Evolutionary conservation across 1,139 yeast species (phyloP).

Genomic region (Saccharomyces hybrid): DNA sequence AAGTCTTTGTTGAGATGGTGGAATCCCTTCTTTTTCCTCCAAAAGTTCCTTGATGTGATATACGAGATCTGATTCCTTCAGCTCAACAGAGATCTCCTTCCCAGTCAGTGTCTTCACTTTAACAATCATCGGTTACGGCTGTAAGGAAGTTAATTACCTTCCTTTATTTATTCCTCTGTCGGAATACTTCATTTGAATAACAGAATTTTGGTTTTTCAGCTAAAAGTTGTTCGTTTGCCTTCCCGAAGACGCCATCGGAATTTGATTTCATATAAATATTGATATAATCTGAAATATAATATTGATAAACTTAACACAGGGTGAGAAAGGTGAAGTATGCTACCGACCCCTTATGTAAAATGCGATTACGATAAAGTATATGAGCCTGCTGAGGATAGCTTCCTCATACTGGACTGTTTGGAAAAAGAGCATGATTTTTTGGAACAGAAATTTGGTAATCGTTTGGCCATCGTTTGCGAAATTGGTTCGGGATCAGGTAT

Average conservation of each 20-base stretch:
- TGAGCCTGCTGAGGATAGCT: slow-evolving; percentile 92
- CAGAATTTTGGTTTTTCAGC: background rate
- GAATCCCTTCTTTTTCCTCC: slow-evolving; percentile 96
- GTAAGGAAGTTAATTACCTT: background rate
- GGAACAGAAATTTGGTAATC: slow-evolving; percentile 27
- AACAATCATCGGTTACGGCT: slow-evolving; percentile 19
- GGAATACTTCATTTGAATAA: background rate
- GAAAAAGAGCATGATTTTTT: slow-evolving; percentile 48
- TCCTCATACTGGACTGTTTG: slow-evolving; percentile 67
- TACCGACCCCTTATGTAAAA: slow-evolving; percentile 46
- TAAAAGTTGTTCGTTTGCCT: background rate
- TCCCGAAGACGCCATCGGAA: background rate
- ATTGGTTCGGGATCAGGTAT: slow-evolving; percentile 91
- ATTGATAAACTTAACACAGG: background rate
- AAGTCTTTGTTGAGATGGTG: slow-evolving; percentile 91
- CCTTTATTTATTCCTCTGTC: background rate
- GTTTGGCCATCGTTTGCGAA: slow-evolving; percentile 60
- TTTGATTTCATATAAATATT: background rate
- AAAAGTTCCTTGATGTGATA: slow-evolving; percentile 82
- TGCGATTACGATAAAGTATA: slow-evolving; percentile 56
- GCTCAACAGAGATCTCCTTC: slow-evolving; percentile 69
- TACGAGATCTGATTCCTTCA: slow-evolving; percentile 66
- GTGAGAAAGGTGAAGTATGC: slow-evolving; percentile 32
- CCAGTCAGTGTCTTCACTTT: slow-evolving; percentile 60
- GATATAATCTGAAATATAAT: background rate